These are phyloP conservation scores for Spinellus fusiger DNA, from an alignment of 192 early-diverging fungal genomes.

Conservation along the genomic window DNA sequence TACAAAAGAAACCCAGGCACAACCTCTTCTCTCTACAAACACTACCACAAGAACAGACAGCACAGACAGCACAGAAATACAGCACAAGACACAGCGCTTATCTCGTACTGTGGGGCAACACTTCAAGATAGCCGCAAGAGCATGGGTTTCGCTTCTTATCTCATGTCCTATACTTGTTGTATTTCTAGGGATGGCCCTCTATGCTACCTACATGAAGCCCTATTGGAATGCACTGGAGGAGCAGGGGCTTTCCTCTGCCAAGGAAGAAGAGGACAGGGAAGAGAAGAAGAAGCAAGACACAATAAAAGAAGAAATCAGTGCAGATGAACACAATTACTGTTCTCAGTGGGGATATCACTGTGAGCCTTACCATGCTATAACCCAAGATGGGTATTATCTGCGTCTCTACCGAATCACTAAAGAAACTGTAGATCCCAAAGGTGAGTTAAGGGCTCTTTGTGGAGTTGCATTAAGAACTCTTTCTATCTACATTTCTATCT, in stretches of 20 bases:
- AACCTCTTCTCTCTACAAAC: too few relatives aligned
- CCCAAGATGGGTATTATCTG: constrained; percentile 21
- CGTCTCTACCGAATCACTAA: constrained; percentile 8
- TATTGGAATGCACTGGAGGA: background rate
- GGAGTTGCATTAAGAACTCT: background rate
- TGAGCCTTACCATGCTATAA: constrained; percentile 4
- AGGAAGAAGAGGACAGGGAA: background rate
- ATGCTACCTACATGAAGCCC: background rate
- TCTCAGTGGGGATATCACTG: constrained; percentile 23
- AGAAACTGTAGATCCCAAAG: background rate
- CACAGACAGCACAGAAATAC: too few relatives aligned
- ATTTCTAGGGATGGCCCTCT: background rate
- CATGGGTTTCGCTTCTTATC: background rate
- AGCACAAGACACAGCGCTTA: too few relatives aligned
- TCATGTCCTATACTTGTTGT: background rate
- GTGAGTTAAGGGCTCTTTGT: background rate
- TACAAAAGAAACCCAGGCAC: too few relatives aligned
- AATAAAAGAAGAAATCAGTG: constrained; percentile 12
- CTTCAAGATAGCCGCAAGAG: too few relatives aligned
- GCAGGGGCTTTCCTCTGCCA: too few relatives aligned
- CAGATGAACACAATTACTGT: constrained; percentile 20
- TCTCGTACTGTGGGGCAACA: background rate
- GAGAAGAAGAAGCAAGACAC: background rate
- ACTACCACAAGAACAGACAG: too few relatives aligned
- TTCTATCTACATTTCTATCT: too few relatives aligned